phyloP scores from a whole-genome alignment of 2,329 filamentous ascomycete genomes.

The Ceratocystis lukuohia region DNA sequence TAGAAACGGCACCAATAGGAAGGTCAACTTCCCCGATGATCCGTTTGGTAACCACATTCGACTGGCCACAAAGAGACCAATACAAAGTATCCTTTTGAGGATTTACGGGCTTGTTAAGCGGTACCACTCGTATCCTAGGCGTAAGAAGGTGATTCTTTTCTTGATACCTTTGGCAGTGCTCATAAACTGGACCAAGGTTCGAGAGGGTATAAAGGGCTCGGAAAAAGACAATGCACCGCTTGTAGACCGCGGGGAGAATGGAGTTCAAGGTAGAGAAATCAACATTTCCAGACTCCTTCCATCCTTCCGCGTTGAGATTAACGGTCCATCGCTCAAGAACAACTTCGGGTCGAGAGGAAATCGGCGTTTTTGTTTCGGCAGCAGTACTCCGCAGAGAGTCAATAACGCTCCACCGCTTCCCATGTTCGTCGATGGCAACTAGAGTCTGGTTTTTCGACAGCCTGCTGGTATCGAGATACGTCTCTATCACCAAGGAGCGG shows the following conservation, averaged over 20 bases:
- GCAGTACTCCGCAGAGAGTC: slow-evolving; percentile 60
- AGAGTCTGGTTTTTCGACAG: slow-evolving; percentile 76
- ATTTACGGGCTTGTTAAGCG: slow-evolving; percentile 22
- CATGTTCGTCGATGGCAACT: slow-evolving; percentile 74
- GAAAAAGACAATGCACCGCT: slow-evolving; percentile 92
- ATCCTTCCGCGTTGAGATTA: slow-evolving; percentile 13
- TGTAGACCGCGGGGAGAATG: slow-evolving; percentile 77
- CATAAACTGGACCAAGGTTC: slow-evolving; percentile 46
- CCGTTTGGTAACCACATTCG: slow-evolving; percentile 58
- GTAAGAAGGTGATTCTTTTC: slow-evolving; percentile 36
- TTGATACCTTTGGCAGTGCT: slow-evolving; percentile 48
- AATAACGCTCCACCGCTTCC: slow-evolving; percentile 83
- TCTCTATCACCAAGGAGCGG: slow-evolving; percentile 76
- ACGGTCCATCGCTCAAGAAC: slow-evolving; percentile 85
- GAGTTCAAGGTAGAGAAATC: slow-evolving; percentile 38
- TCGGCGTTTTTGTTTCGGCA: slow-evolving; percentile 24
- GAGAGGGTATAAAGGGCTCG: slow-evolving; percentile 56
- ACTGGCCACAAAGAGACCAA: slow-evolving; percentile 52
- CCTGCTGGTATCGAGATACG: slow-evolving; percentile 68
- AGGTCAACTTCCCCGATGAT: slow-evolving; percentile 75
- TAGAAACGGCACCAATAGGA: slow-evolving; percentile 69
- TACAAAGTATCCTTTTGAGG: slow-evolving; percentile 48
- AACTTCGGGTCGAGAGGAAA: slow-evolving; percentile 52
- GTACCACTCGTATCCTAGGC: slow-evolving; percentile 67
- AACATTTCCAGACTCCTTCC: slow-evolving; percentile 40